Conservation (phyloP, 495 filamentous ascomycete species). For the Parachaetomium inaequale region DNA sequence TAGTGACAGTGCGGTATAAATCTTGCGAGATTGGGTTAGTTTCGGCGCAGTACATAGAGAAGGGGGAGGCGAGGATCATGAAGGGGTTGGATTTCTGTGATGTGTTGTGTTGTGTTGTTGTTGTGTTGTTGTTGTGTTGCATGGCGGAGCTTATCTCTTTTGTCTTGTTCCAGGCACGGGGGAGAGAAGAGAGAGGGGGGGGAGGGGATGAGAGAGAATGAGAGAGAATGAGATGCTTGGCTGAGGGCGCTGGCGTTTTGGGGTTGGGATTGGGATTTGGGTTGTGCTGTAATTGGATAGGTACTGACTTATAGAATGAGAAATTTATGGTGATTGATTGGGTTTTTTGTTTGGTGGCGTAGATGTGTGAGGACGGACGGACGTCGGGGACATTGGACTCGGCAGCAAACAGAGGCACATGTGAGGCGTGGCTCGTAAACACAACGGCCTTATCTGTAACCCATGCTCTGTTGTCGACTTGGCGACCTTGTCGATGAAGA, state of each 20-base stretch:
- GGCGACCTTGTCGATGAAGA: too few relatives aligned
- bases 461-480: too few relatives aligned
- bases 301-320: not conserved
- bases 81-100: not conserved
- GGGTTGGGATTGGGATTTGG: not conserved
- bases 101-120: not conserved
- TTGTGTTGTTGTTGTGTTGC: not conserved
- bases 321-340: not conserved
- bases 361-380: too few relatives aligned
- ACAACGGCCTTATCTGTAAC: too few relatives aligned
- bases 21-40: not conserved
- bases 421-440: too few relatives aligned
- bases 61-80: not conserved
- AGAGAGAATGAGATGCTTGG: not conserved
- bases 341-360: too few relatives aligned
- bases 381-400: too few relatives aligned
- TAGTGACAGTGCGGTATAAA: not conserved
- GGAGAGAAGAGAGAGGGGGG: too few relatives aligned
- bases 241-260: not conserved
- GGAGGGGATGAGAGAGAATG: not conserved
- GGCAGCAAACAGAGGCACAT: too few relatives aligned
- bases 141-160: slow-evolving; percentile 7
- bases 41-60: not conserved
- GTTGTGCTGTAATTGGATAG: not conserved
- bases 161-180: not conserved